Evolutionary conservation across 768 basidiomycete genomes (phyloP), one percentile per base, ranked within the genome.

Genomic region (Arthromyces matolae): DNA sequence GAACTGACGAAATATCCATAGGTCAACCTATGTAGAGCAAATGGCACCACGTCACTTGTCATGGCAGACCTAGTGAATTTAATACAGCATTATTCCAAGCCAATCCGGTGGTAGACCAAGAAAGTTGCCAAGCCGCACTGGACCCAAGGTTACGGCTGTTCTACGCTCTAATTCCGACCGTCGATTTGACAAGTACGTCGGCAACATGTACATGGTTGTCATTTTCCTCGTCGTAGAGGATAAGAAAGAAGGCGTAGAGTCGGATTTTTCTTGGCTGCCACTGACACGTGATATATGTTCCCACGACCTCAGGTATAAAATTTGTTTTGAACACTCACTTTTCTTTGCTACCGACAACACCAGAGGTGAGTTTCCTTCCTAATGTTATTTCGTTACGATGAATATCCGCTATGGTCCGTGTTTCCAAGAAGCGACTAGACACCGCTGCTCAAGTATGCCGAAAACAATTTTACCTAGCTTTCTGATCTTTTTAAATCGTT

Each of bases 381-480:
- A 16, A 13, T 24, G 16, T n/a, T n/a, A 1, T 19, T 19, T 22
- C 8, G 50, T 53, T 61, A 58, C 77, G 84, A 90, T 88, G 87
- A 89, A 67, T 68, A 54, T 64, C 55, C 65, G 86, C 86, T 87
- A 87, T 90, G 90, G 89, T 90, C 87, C 87, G 87, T 90, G 88
- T 89, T 90, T 86, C 88, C 78, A 80, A 89, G 85, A 80, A 80
- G 83, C 80, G 88, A 80, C 70, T 82, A 90, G 86, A 89, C 83
- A 84, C 77, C 87, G 82, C 83, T 79, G 77, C 68, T 70, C 67
- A 69, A 77, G 64, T 64, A 73, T 88, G 87, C 84, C 73, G 87
- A 89, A 57, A 85, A 32, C 16, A 24, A 24, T 16, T n/a, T 38
- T 83, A 75, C 85, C 93, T 89, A 91, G 85, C 87, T 79, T 88